Evolutionary conservation across 2,329 filamentous ascomycete genomes (phyloP), one percentile per base, ranked within the genome.

Genomic region (Aspergillus viridinutans): DNA sequence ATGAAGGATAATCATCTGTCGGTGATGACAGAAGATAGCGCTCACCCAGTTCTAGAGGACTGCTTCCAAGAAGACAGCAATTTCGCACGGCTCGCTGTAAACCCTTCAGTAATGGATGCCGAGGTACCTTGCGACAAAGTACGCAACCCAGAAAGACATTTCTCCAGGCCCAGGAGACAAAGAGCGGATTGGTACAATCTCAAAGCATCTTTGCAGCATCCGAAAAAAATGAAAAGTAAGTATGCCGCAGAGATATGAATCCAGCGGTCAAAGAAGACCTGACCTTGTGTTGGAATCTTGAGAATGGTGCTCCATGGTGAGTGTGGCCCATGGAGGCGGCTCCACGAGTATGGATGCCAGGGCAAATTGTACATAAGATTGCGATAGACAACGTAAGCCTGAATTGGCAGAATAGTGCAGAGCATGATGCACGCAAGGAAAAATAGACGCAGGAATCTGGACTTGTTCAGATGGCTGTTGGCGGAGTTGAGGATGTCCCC

Each of bases 221-320:
- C 86, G 61, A 88, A 88, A 64, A 86, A 82, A n/a, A 81, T 53
- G 66, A 89, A 89, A 12, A 84, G 71, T 26, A 85, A 57, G 57
- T 82, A 78, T 0, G 82, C 83, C 3, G 79, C 74, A 0, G 67
- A 77, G 9, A 87, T 73, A 49, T 82, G 79, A 21, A 82, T 76
- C 83, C 84, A 89, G 29, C 81, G 79, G 65, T 87, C 82, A 58
- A 81, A 81, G 47, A 76, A 68, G 42, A 82, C 72, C 1, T 60
- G 9, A 38, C 82, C 78, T 43, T 72, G 40, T 23, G 77, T 73
- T 2, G 80, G 78, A 2, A 81, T 67, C 57, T 78, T 80, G 28
- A 77, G 59, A 58, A 86, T 80, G 1, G 65, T 66, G 49, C 76
- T 67, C 80, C 84, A 87, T 3, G 70, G 62, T 0, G 74, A 87